Evolutionary conservation across 2,329 filamentous ascomycete species (phyloP).

Genomic region (Aspergillus cejpii): DNA sequence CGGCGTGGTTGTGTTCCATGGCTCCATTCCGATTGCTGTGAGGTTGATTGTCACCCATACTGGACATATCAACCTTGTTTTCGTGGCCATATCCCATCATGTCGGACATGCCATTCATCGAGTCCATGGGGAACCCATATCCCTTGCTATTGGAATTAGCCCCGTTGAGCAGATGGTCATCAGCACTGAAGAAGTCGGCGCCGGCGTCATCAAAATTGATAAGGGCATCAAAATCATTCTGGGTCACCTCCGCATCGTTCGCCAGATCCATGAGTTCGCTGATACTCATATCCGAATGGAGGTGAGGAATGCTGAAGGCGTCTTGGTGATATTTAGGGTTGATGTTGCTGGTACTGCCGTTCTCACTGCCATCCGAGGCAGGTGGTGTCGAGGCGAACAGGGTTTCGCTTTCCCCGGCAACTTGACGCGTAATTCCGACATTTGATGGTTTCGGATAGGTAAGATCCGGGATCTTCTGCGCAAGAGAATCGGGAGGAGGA

Average conservation of each 20-base stretch:
- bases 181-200: conserved; percentile 32
- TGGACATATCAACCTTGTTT: conserved; percentile 12
- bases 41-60: conserved; percentile 1
- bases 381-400: conserved; percentile 38
- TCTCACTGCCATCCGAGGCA: conserved; percentile 39
- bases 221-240: conserved; percentile 43
- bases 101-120: conserved; percentile 12
- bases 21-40: not conserved
- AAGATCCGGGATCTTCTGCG: conserved; percentile 36
- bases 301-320: conserved; percentile 26
- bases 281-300: conserved; percentile 33
- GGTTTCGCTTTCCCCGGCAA: conserved; percentile 20
- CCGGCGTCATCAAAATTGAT: conserved; percentile 43
- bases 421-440: conserved; percentile 12
- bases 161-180: conserved; percentile 15
- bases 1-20: conserved; percentile 1
- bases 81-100: conserved; percentile 13
- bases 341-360: conserved; percentile 37
- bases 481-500: conserved; percentile 37
- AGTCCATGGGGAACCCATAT: conserved; percentile 10
- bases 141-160: conserved; percentile 7
- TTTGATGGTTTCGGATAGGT: conserved; percentile 30
- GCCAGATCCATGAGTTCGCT: conserved; percentile 40
- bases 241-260: conserved; percentile 41
- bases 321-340: conserved; percentile 27